These are phyloP conservation scores for Nelumbo lutea DNA, from an alignment of 164 flowering plant genomes.

Conservation along the genomic window DNA sequence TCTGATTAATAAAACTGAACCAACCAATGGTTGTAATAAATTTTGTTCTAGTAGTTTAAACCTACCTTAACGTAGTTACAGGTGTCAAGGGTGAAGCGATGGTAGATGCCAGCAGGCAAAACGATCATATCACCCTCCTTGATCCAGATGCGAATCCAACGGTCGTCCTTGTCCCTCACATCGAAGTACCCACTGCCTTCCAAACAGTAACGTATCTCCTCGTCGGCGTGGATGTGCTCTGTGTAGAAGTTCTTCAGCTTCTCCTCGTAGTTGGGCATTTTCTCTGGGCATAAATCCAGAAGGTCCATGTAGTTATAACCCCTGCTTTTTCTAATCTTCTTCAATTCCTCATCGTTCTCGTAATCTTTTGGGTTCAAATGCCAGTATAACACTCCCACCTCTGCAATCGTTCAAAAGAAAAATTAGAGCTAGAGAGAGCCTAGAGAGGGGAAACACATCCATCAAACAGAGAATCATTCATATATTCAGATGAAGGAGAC, in stretches of 20 bases:
- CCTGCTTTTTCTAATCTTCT: constrained; percentile 80
- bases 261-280: constrained; percentile 90
- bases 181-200: constrained; percentile 97
- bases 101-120: constrained; percentile 93
- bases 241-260: constrained; percentile 85
- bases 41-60: too few species aligned
- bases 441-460: too few species aligned
- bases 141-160: constrained; percentile 86
- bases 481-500: neutral
- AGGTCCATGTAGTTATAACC: constrained; percentile 82
- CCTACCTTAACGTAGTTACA: constrained; percentile 74
- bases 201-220: constrained; percentile 93
- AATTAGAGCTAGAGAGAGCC: too few species aligned
- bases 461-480: neutral
- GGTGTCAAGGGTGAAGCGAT: constrained; percentile 86
- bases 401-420: constrained; percentile 65
- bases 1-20: too few species aligned
- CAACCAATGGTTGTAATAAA: too few species aligned
- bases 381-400: constrained; percentile 97
- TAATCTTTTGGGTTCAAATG: constrained; percentile 81
- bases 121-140: constrained; percentile 84
- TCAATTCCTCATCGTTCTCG: constrained; percentile 85
- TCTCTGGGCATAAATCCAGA: constrained; percentile 90
- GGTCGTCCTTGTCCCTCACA: constrained; percentile 77
- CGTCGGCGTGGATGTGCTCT: constrained; percentile 98